Evolutionary conservation across 352 stramenopile species (phyloP).

Genomic region (Detonula confervacea): DNA sequence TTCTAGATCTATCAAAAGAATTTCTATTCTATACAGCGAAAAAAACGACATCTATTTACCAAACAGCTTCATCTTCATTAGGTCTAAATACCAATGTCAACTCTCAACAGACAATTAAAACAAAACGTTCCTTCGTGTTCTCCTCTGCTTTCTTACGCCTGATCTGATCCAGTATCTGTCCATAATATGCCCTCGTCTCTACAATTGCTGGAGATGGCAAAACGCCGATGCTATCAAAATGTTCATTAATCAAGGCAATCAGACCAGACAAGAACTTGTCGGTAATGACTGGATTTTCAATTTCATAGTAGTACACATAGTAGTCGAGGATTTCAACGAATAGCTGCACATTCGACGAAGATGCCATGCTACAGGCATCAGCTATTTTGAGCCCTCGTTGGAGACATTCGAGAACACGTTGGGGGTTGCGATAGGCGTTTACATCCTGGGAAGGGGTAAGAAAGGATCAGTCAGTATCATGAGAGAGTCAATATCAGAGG

Average conservation of each 20-base stretch:
- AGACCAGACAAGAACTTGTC: slow-evolving; percentile 86
- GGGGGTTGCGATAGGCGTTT: slow-evolving; percentile 89
- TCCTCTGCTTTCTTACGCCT: slow-evolving; percentile 66
- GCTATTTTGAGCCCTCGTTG: slow-evolving; percentile 95
- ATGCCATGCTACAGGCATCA: slow-evolving; percentile 88
- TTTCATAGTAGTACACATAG: slow-evolving; percentile 94
- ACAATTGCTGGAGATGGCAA: slow-evolving; percentile 33
- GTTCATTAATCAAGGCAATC: slow-evolving; percentile 88
- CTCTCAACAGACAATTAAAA: slow-evolving; percentile 52
- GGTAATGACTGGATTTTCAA: slow-evolving; percentile 84
- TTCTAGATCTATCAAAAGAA: no score
- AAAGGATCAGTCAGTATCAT: no score
- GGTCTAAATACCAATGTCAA: background rate
- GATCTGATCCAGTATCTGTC: slow-evolving; percentile 61
- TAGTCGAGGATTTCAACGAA: slow-evolving; percentile 97
- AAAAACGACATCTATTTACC: background rate
- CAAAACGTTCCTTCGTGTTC: slow-evolving; percentile 66
- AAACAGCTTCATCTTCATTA: no score
- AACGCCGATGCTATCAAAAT: slow-evolving; percentile 91
- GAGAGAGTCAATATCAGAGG: no score
- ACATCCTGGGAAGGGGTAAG: no score
- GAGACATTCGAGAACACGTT: slow-evolving; percentile 95
- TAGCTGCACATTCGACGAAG: slow-evolving; percentile 89
- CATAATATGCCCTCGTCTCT: slow-evolving; percentile 70
- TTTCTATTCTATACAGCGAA: no score